Percentiles rank a stretch among this genome's conserved stretches.
Evolutionary conservation across 2,329 filamentous ascomycete genomes (phyloP).

Genomic region (Colletotrichum spaethianum): DNA sequence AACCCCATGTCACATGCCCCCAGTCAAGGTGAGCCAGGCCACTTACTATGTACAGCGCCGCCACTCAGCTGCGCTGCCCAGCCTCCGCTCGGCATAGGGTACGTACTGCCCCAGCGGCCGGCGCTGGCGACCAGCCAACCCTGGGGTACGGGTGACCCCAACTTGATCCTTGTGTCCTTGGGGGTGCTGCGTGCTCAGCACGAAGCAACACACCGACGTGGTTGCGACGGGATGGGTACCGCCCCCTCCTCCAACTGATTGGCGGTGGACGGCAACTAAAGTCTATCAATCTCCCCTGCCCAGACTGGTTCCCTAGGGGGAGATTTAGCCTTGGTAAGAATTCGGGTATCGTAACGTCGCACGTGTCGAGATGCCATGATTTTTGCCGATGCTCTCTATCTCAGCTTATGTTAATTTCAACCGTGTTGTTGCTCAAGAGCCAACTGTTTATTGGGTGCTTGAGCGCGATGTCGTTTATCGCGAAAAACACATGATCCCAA

Average conservation of each 20-base stretch:
- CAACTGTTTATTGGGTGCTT: neutral
- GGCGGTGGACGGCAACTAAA: neutral
- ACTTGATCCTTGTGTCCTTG: neutral
- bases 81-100: neutral
- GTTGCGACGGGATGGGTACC: neutral
- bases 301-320: neutral
- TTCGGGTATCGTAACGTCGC: neutral
- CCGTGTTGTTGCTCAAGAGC: neutral
- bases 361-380: slow-evolving; percentile 1
- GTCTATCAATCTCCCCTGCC: neutral
- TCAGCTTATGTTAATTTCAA: neutral
- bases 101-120: slow-evolving; percentile 1
- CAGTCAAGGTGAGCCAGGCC: neutral
- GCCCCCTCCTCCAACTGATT: neutral
- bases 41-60: neutral
- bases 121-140: neutral
- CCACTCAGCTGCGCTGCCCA: neutral
- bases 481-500: neutral
- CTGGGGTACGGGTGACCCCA: neutral
- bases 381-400: neutral
- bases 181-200: neutral
- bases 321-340: slow-evolving; percentile 18
- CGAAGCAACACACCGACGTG: neutral
- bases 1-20: slow-evolving; percentile 33
- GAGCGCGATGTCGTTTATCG: neutral